Evolutionary conservation across 225 moss, liverwort and hornwort species (phyloP).

Genomic region (Sphagnum tenellum): DNA sequence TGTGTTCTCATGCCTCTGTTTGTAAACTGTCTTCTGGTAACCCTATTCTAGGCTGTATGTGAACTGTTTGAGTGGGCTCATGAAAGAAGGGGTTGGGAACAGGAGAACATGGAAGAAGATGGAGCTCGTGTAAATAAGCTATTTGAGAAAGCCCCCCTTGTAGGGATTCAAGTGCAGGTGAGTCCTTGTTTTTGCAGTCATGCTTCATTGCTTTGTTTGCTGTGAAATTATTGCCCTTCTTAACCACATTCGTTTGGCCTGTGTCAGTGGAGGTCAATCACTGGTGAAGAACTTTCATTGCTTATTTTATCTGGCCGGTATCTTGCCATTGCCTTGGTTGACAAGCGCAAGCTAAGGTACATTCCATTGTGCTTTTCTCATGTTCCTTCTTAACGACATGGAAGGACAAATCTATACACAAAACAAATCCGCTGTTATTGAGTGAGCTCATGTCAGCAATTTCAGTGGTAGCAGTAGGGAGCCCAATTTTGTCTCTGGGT

Average conservation of each 20-base stretch:
- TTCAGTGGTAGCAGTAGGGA: too few species aligned
- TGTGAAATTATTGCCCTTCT: too few species aligned
- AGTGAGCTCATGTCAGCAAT: too few species aligned
- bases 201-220: background rate
- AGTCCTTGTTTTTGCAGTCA: background rate
- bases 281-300: conserved; percentile 87
- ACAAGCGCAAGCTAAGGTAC: conserved; percentile 97
- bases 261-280: conserved; percentile 86
- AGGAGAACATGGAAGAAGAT: conserved; percentile 98
- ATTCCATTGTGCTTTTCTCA: too few species aligned
- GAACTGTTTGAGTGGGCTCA: background rate
- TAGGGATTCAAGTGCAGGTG: conserved; percentile 86
- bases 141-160: conserved; percentile 77
- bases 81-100: conserved; percentile 1
- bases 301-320: conserved; percentile 89
- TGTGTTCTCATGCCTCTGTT: background rate
- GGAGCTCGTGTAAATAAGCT: conserved; percentile 82
- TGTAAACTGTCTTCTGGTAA: too few species aligned
- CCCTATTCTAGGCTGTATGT: background rate
- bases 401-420: too few species aligned
- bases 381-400: too few species aligned
- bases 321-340: conserved; percentile 94
- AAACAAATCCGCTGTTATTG: too few species aligned
- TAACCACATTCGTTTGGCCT: background rate
- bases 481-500: too few species aligned